Conservation (phyloP, 228 moss, liverwort and hornwort species). For the Sphagnum fallax region DNA sequence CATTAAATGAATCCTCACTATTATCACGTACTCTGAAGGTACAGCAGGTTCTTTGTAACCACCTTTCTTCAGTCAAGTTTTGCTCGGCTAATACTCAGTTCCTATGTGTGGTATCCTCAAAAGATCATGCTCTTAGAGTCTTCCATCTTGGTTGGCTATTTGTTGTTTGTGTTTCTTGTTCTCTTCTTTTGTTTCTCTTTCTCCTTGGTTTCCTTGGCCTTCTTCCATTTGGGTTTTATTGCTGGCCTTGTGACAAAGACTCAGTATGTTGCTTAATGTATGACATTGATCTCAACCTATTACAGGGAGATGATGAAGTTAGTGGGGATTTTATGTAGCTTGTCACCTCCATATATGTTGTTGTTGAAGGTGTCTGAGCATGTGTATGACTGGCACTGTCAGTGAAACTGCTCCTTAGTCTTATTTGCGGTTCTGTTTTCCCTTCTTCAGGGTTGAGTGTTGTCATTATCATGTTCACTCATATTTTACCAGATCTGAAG, state of each 20-base stretch:
- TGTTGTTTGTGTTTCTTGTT: background rate
- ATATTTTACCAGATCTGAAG: no score
- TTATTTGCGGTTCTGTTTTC: background rate
- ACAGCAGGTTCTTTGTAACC: background rate
- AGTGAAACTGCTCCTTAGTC: background rate
- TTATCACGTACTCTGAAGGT: slow-evolving; percentile 85
- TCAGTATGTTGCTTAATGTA: no score
- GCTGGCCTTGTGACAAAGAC: no score
- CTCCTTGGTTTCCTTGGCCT: background rate
- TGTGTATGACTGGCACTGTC: no score
- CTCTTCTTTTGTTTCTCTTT: background rate
- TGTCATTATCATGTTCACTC: no score
- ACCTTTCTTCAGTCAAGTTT: background rate
- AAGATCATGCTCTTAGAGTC: background rate
- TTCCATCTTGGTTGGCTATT: background rate
- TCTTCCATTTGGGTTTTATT: background rate
- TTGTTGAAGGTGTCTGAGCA: no score
- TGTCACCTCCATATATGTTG: no score
- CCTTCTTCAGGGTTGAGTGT: background rate
- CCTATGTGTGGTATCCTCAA: background rate
- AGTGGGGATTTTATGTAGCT: no score
- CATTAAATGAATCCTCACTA: slow-evolving; percentile 75
- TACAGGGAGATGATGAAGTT: no score
- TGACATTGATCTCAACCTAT: no score
- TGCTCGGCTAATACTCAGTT: background rate